Evolutionary conservation across 78 protist genomes (phyloP).

Genomic region (Protostelium mycophagum): DNA sequence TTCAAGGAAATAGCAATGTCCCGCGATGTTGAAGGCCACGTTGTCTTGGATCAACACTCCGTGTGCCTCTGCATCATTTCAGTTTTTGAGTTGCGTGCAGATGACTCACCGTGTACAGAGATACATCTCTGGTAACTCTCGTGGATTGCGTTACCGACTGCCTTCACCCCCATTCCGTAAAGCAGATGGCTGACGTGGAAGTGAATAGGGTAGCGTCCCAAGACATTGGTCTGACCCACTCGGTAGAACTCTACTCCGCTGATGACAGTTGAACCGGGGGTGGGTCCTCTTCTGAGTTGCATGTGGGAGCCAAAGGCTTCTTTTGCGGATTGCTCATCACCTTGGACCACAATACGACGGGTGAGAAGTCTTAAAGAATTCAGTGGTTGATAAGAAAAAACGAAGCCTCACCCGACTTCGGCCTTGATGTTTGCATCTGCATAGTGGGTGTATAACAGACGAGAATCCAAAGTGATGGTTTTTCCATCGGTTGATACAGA

Average conservation of each 20-base stretch:
- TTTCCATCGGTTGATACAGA: not conserved
- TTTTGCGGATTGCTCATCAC: not conserved
- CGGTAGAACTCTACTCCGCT: conserved; percentile 34
- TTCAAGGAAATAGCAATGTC: conserved; percentile 65
- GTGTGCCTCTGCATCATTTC: not conserved
- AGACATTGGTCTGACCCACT: conserved; percentile 49
- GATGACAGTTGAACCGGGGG: not conserved
- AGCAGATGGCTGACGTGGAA: conserved; percentile 19
- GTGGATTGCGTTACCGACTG: conserved; percentile 35
- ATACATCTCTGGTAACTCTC: conserved; percentile 44
- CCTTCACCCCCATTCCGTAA: not conserved
- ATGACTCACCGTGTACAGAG: conserved; percentile 30
- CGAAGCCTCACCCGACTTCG: not conserved
- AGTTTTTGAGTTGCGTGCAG: not conserved
- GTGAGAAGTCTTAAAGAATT: not conserved
- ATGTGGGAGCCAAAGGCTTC: not conserved
- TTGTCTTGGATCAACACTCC: not conserved
- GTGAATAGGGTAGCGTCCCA: conserved; percentile 59
- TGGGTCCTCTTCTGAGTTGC: not conserved
- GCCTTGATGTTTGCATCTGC: not conserved
- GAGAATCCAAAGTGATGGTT: not conserved
- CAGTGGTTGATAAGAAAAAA: not conserved
- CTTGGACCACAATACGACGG: not conserved
- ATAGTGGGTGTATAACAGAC: not conserved
- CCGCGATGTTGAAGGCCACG: conserved; percentile 2